Evolutionary conservation across 495 filamentous ascomycete species (phyloP), one percentile per base, ranked within the genome.

Genomic region (Neurospora sp.): DNA sequence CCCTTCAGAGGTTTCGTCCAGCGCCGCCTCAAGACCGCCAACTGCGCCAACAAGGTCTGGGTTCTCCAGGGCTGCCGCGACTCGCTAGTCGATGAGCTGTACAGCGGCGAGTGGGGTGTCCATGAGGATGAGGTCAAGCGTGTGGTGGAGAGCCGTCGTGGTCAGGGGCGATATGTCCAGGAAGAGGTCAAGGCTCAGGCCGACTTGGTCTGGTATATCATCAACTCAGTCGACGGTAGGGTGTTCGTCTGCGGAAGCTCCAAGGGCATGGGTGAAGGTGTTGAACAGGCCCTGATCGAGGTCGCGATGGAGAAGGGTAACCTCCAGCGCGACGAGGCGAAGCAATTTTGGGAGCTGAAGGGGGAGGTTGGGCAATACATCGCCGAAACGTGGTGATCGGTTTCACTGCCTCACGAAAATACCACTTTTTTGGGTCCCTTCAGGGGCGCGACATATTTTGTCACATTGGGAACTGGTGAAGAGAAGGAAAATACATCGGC

Each of bases 1-100:
- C 96, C 96, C 1, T 99, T 99, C 87, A 89, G 96, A 41, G 96
- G 96, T 37, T 99, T 99, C 79, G 96, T 99, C 37, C 93, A 98
- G 82, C 92, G 95, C 71, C 91, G 96, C 14, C 87, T 99, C 70
- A 92, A 93, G 85, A 97, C 93, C 69, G 96, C 96, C 73, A 99
- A 96, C 82, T 98, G 96, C 80, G 94, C 94, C 68, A 99, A 98
- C 84, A 99, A 99, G 83, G 96, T 98, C 76, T 99, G 96, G 96
- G 95, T 99, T 69, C 88, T 99, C 53, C 96, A 99, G 82, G 96
- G 96, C n/a, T 88, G 98, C 39, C 91, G 96, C 3, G 96, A 99
- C 81, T 92, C 91, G 14, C 85, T 94, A 2, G 87, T 98, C 37
- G 96, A 99, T 76, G 96, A 99, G 84, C 86, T 99, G 14, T 99